A percentile compares a stretch with the other conserved stretches of the same genome.
Conservation (phyloP, 208 protist species). For the Endotrypanum monterogeii region DNA sequence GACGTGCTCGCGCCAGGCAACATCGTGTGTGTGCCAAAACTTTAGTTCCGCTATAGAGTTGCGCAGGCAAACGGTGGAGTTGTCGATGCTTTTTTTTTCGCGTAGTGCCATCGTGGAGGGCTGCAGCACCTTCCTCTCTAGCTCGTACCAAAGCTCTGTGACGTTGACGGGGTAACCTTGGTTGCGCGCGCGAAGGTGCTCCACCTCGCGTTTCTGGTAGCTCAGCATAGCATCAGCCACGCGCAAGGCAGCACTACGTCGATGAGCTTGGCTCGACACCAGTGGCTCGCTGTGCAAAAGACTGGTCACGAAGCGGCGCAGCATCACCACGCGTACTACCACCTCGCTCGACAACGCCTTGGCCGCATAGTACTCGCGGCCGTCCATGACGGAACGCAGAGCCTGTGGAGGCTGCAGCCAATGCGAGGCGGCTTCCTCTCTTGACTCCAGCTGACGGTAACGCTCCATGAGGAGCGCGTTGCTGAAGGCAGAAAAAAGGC, state of each 20-base stretch:
- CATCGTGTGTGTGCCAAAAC: conserved; percentile 51
- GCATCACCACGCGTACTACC: conserved; percentile 24
- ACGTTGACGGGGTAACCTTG: conserved; percentile 17
- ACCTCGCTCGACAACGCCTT: conserved; percentile 27
- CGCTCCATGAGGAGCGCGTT: conserved; percentile 47
- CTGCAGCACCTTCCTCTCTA: conserved; percentile 16
- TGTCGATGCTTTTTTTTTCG: conserved; percentile 6
- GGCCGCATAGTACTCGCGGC: conserved; percentile 2
- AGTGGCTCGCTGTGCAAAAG: conserved; percentile 35
- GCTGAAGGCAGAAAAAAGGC: conserved; percentile 56
- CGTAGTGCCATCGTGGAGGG: conserved; percentile 11
- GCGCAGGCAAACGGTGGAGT: conserved; percentile 23
- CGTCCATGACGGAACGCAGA: conserved; percentile 12
- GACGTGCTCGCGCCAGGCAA: conserved; percentile 56
- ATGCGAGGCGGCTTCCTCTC: conserved; percentile 33
- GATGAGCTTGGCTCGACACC: conserved; percentile 24
- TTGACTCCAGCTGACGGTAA: conserved; percentile 42
- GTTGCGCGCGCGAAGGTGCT: conserved; percentile 26
- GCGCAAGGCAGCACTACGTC: conserved; percentile 25
- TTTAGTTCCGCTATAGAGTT: conserved; percentile 52
- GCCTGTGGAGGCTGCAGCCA: conserved; percentile 37
- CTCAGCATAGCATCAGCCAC: conserved; percentile 8
- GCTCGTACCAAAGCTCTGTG: conserved; percentile 19
- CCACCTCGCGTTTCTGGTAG: conserved; percentile 19
- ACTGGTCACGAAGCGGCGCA: conserved; percentile 33